Evolutionary conservation across 139 green algal genomes (phyloP).

Genomic region (Closterium sp.): DNA sequence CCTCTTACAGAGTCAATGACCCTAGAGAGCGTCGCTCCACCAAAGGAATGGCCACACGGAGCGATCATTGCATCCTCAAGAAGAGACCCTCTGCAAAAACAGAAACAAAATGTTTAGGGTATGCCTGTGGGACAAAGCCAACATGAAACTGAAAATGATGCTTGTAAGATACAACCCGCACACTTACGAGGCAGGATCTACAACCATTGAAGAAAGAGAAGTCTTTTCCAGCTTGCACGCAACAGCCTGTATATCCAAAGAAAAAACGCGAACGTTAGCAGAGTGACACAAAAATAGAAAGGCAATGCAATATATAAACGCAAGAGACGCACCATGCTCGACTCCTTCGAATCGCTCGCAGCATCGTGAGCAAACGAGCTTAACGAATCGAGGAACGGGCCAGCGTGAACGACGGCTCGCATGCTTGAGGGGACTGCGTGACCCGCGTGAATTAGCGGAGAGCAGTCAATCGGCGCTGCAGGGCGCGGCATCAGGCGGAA

Average conservation of each 20-base stretch:
- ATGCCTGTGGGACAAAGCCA: too few species aligned
- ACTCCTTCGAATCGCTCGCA: neutral
- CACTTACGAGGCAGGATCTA: neutral
- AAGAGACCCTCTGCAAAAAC: conserved; percentile 9
- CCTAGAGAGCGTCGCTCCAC: neutral
- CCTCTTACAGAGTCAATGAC: conserved; percentile 18
- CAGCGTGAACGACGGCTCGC: neutral
- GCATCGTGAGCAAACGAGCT: neutral
- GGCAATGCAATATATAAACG: neutral
- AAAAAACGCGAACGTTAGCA: neutral
- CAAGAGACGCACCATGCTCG: neutral
- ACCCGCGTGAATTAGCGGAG: neutral
- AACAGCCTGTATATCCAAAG: neutral
- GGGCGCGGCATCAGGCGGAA: conserved; percentile 37
- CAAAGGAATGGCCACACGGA: conserved; percentile 39
- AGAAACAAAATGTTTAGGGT: neutral
- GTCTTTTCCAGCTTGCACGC: neutral
- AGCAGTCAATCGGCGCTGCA: conserved; percentile 15
- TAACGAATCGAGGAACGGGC: conserved; percentile 5
- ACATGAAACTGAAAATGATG: too few species aligned
- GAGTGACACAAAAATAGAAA: neutral
- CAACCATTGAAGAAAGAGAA: neutral
- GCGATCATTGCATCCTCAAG: conserved; percentile 38
- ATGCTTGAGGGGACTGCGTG: neutral
- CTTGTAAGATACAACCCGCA: neutral